phyloP scores from a whole-genome alignment of 129 eudicot genomes.

The Escallonia herrerae region DNA sequence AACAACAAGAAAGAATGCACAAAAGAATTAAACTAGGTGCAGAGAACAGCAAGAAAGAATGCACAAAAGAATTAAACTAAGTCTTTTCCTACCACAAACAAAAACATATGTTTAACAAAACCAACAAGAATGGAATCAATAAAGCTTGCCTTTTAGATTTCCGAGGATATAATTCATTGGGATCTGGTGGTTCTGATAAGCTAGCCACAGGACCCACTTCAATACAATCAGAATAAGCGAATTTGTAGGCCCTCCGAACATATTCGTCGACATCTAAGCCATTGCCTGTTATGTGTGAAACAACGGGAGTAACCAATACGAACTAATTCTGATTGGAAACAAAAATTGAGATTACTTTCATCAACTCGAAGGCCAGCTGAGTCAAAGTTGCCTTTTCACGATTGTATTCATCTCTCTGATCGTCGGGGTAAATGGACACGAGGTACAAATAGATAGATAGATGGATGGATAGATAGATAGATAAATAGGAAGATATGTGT shows the following conservation, averaged over 20 bases:
- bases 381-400: not conserved
- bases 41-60: no score
- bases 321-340: not conserved
- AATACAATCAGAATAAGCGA: constrained; percentile 94
- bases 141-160: constrained; percentile 86
- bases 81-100: no score
- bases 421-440: not conserved
- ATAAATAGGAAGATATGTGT: no score
- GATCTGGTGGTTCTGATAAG: constrained; percentile 96
- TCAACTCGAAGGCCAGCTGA: constrained; percentile 2
- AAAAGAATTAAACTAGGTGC: no score
- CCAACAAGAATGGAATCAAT: constrained; percentile 3
- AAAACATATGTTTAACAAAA: not conserved
- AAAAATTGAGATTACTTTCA: not conserved
- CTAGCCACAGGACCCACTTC: constrained; percentile 98
- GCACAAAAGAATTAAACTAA: no score
- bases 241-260: constrained; percentile 87
- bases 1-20: no score
- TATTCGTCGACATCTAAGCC: constrained; percentile 98
- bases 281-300: constrained; percentile 45
- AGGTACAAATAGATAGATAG: not conserved
- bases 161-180: constrained; percentile 95
- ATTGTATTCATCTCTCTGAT: not conserved
- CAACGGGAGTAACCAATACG: not conserved
- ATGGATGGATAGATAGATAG: no score